A percentile compares a stretch with the other conserved stretches of the same genome.
These are phyloP conservation scores for Capsicum pubescens DNA, from an alignment of 257 asterid species.

Conservation along the genomic window DNA sequence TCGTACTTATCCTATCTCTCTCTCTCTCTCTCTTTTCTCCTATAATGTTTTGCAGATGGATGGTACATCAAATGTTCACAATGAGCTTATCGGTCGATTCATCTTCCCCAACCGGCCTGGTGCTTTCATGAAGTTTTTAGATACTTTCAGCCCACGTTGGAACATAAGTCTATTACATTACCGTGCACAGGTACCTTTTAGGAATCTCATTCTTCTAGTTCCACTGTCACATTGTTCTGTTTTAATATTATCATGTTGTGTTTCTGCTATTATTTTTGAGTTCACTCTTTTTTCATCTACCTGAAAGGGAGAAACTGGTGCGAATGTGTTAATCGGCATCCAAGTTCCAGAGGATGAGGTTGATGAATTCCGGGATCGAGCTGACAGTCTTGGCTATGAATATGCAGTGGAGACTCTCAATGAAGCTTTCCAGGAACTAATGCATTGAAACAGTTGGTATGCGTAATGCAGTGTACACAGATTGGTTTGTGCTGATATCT, in stretches of 20 bases:
- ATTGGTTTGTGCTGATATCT: too few species aligned
- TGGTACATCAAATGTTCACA: slow-evolving; percentile 72
- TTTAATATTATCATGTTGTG: background rate
- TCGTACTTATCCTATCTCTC: background rate
- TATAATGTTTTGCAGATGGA: slow-evolving; percentile 68
- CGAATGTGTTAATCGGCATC: slow-evolving; percentile 56
- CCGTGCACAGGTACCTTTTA: slow-evolving; percentile 72
- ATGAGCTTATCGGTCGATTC: slow-evolving; percentile 89
- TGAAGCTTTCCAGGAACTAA: slow-evolving; percentile 36
- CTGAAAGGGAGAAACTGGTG: slow-evolving; percentile 84
- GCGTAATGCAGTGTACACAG: background rate
- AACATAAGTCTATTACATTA: slow-evolving; percentile 93
- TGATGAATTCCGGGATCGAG: slow-evolving; percentile 22
- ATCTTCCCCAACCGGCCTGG: slow-evolving; percentile 88
- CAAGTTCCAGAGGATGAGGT: slow-evolving; percentile 31
- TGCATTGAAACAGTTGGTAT: slow-evolving; percentile 27
- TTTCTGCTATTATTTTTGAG: background rate
- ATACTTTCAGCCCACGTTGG: slow-evolving; percentile 91
- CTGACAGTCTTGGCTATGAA: slow-evolving; percentile 37
- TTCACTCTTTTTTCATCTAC: background rate
- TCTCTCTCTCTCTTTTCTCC: too few species aligned
- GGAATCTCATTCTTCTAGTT: background rate
- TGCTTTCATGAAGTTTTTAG: slow-evolving; percentile 85
- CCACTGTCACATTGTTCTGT: background rate
- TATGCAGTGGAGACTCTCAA: slow-evolving; percentile 33